Percentiles rank a stretch among this genome's conserved stretches.
These are phyloP conservation scores for Entomortierella parvispora DNA, from an alignment of 192 early-diverging fungal genomes.

Conservation along the genomic window DNA sequence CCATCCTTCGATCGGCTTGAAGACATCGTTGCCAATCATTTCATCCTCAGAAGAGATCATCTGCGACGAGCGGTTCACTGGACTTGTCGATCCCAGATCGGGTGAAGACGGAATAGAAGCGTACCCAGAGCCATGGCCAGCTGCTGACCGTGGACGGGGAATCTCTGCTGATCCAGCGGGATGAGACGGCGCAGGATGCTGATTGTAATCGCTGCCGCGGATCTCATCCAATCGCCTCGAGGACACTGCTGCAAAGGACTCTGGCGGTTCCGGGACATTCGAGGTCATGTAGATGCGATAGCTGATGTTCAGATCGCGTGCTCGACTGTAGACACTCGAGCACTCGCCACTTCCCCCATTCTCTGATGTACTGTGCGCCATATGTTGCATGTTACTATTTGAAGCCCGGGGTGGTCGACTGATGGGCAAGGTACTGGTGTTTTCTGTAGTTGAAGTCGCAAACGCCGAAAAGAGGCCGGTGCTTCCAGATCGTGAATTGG, in stretches of 20 bases:
- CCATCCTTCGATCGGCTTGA: conserved; percentile 44
- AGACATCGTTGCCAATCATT: conserved; percentile 29
- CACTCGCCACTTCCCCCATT: conserved; percentile 7
- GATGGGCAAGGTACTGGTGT: not conserved
- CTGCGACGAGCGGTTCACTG: not conserved
- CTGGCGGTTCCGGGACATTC: conserved; percentile 34
- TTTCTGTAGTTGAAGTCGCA: conserved; percentile 6
- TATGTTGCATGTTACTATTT: not conserved
- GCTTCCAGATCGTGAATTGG: not conserved
- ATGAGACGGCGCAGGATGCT: not conserved
- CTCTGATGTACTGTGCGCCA: not conserved
- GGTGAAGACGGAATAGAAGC: conserved; percentile 15
- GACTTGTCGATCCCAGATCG: conserved; percentile 13
- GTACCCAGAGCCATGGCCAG: not conserved
- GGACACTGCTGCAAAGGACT: conserved; percentile 36
- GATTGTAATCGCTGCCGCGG: conserved; percentile 24
- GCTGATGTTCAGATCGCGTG: conserved; percentile 21
- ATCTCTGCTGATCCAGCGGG: not conserved
- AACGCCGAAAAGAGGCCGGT: conserved; percentile 12
- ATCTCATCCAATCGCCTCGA: conserved; percentile 35
- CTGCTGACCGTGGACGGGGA: conserved; percentile 5
- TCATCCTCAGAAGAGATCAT: conserved; percentile 46
- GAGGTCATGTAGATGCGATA: conserved; percentile 50
- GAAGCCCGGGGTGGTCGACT: not conserved
- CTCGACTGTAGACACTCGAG: conserved; percentile 34